A percentile compares a stretch with the other conserved stretches of the same genome.
Conservation (phyloP, 1,139 yeast species). For the Pichia sp. region DNA sequence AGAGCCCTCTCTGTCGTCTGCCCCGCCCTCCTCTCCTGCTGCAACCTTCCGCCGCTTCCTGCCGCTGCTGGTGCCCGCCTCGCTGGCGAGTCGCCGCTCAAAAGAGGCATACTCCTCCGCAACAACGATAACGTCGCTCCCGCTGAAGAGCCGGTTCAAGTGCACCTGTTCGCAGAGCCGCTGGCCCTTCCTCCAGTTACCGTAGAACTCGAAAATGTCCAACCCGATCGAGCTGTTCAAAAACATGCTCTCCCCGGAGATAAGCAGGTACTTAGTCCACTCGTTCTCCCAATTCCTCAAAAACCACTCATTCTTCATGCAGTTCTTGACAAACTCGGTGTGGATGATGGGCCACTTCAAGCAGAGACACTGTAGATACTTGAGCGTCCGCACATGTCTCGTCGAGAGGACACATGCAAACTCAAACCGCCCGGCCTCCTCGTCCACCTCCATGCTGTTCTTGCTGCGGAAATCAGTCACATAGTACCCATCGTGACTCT, state of each 20-base stretch:
- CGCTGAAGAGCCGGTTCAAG: conserved; percentile 38
- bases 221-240: conserved; percentile 35
- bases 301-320: conserved; percentile 32
- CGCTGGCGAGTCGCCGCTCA: not conserved
- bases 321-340: conserved; percentile 53
- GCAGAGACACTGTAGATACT: conserved; percentile 80
- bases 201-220: conserved; percentile 39
- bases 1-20: not conserved
- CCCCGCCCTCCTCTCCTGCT: not conserved
- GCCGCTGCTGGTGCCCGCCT: not conserved
- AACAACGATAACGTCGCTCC: conserved; percentile 33
- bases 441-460: conserved; percentile 1
- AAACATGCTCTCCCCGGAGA: conserved; percentile 59
- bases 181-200: conserved; percentile 15
- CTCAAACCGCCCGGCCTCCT: conserved; percentile 23
- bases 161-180: conserved; percentile 37
- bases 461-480: conserved; percentile 38
- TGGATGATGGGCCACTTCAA: conserved; percentile 86
- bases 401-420: conserved; percentile 68
- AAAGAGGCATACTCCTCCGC: not conserved
- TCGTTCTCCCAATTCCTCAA: conserved; percentile 27
- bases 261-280: conserved; percentile 59
- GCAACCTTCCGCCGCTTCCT: not conserved
- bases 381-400: conserved; percentile 58
- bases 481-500: conserved; percentile 50